Evolutionary conservation across 495 filamentous ascomycete genomes (phyloP), one percentile per base, ranked within the genome.

Genomic region (Halenospora varia): DNA sequence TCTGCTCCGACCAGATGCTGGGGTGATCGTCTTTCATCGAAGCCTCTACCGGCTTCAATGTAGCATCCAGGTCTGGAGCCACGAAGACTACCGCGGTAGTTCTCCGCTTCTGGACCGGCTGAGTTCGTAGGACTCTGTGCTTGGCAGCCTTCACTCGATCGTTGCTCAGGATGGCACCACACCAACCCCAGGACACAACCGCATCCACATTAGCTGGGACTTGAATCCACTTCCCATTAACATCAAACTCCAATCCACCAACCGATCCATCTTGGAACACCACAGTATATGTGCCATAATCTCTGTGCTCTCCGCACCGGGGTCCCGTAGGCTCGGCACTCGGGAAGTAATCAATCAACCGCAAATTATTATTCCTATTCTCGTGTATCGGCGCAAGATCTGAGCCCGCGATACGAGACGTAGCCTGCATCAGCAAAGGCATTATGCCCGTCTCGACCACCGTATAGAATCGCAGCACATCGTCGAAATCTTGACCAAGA

Each of bases 211-310:
- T 57, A 2, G 58, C 64, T 10, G 56, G 62, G 11, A 66, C 48
- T 11, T 59, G 57, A 17, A 59, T 47, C 64, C 64, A 66, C 2
- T 2, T 46, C 13, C 62, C 47, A n/a, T 19, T 41, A 45, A 51
- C 53, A 25, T 65, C 64, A 2, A 65, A 48, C 50, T 66, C 62
- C 25, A 66, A 49, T 10, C 64, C 64, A 29, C 48, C 48, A 3
- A 53, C 11, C 13, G 57, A 58, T 17, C 62, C 64, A 55, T 67
- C 62, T 44, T 67, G 62, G 50, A 65, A 62, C 56, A 67, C 64
- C 17, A 65, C 54, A 8, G 39, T 62, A 29, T 59, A 59, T 23
- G 62, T 65, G 2, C 62, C 58, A 49, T 67, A 65, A 48, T 65
- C 64, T 2, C 49, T 58, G 51, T 64, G 61, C 19, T 59, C 64